Evolutionary conservation across 2,329 filamentous ascomycete species (phyloP).

Genomic region (Ophiosphaerella korrae): DNA sequence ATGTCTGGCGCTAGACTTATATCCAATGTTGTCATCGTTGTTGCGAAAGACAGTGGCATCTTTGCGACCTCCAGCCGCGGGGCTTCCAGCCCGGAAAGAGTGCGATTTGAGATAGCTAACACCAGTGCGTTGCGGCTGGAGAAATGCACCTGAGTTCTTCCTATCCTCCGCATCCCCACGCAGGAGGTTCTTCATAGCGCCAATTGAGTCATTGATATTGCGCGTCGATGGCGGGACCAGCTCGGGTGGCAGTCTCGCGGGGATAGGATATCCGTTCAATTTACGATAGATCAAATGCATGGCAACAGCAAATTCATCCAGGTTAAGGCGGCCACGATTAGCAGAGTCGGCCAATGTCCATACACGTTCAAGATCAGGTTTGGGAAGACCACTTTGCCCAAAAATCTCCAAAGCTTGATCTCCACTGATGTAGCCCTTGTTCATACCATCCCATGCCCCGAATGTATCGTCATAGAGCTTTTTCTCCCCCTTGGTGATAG

Average conservation of each 20-base stretch:
- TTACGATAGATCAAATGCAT: constrained; percentile 99
- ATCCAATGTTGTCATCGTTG: constrained; percentile 87
- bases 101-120: constrained; percentile 97
- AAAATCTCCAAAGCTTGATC: constrained; percentile 96
- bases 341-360: constrained; percentile 95
- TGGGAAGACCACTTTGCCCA: constrained; percentile 91
- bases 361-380: constrained; percentile 84
- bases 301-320: constrained; percentile 96
- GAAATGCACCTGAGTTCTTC: constrained; percentile 85
- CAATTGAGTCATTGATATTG: constrained; percentile 91
- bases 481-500: constrained; percentile 98
- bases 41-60: constrained; percentile 97
- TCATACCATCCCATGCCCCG: constrained; percentile 93
- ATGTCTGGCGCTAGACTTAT: constrained; percentile 90
- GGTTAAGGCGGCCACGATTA: constrained; percentile 90
- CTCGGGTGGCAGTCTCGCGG: constrained; percentile 84
- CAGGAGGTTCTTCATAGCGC: constrained; percentile 87
- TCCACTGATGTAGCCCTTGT: constrained; percentile 89
- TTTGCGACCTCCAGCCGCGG: constrained; percentile 70
- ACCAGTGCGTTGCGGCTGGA: constrained; percentile 95
- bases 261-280: constrained; percentile 92
- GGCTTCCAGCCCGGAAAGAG: constrained; percentile 76
- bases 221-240: constrained; percentile 92
- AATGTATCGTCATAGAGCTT: constrained; percentile 95
- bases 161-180: constrained; percentile 87